phyloP scores from a whole-genome alignment of 768 basidiomycete species.

The Candolleomyces efflorescens region DNA sequence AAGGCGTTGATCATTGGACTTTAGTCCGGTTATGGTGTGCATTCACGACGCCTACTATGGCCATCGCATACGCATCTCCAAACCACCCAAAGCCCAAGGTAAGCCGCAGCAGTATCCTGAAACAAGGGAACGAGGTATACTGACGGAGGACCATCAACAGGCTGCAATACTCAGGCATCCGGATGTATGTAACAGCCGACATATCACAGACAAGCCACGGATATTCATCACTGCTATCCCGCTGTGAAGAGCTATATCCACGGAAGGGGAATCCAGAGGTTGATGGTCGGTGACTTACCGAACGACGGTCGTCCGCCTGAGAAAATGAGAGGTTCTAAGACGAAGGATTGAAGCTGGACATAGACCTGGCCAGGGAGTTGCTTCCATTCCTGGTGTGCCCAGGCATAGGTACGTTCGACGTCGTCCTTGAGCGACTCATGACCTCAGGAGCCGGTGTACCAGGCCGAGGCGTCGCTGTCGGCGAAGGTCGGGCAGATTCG shows the following conservation, averaged over 20 bases:
- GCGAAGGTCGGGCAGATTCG: slow-evolving; percentile 23
- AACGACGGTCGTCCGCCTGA: not conserved
- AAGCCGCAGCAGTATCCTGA: slow-evolving; percentile 7
- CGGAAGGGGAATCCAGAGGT: not conserved
- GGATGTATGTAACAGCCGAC: slow-evolving; percentile 11
- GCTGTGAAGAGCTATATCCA: slow-evolving; percentile 15
- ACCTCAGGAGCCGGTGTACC: slow-evolving; percentile 15
- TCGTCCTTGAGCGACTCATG: slow-evolving; percentile 2
- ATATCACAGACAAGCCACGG: slow-evolving; percentile 27
- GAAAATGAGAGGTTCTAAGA: not conserved
- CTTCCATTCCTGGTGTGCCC: not conserved
- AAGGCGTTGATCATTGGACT: not conserved
- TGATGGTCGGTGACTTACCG: not conserved
- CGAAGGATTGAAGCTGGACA: not conserved
- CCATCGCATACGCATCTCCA: slow-evolving; percentile 65
- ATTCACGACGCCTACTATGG: slow-evolving; percentile 82
- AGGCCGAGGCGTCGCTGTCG: slow-evolving; percentile 29
- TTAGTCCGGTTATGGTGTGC: slow-evolving; percentile 76
- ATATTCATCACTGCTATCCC: slow-evolving; percentile 58
- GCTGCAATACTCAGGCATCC: slow-evolving; percentile 40
- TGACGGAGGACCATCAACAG: slow-evolving; percentile 18
- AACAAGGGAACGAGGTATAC: not conserved
- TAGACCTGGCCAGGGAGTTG: not conserved
- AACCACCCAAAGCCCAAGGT: slow-evolving; percentile 56
- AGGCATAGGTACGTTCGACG: slow-evolving; percentile 1